Conservation (phyloP, 108 stramenopile genomes). For the Schizochytrium sp. region DNA sequence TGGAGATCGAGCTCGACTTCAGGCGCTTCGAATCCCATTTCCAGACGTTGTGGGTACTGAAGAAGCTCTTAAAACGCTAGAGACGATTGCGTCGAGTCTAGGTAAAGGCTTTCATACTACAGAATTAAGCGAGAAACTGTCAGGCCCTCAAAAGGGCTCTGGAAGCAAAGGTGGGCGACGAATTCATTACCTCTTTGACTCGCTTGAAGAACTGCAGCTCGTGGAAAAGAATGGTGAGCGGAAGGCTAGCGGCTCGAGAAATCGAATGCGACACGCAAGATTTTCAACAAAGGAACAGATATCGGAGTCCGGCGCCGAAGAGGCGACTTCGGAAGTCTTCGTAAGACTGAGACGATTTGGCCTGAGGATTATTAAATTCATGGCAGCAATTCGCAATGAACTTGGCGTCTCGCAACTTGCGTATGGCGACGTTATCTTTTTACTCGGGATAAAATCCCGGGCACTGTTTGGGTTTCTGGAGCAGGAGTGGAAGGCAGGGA, state of each 20-base stretch:
- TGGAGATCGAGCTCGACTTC: neutral
- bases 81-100: neutral
- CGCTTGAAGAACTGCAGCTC: slow-evolving; percentile 16
- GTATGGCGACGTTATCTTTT: slow-evolving; percentile 2
- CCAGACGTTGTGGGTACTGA: neutral
- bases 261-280: neutral
- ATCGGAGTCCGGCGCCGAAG: neutral
- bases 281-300: neutral
- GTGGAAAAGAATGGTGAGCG: neutral
- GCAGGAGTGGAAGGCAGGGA: slow-evolving; percentile 26
- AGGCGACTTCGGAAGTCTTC: neutral
- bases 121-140: neutral
- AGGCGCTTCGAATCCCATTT: slow-evolving; percentile 28
- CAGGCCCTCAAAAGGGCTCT: neutral
- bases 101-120: neutral
- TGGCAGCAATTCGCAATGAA: neutral
- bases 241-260: neutral
- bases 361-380: neutral
- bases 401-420: neutral
- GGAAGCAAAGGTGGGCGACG: neutral
- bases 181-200: neutral
- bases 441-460: neutral
- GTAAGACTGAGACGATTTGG: neutral
- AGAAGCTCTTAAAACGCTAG: neutral
- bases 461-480: neutral